phyloP scores from a whole-genome alignment of 345 rosid species.

The Eucalyptus pauciflora region DNA sequence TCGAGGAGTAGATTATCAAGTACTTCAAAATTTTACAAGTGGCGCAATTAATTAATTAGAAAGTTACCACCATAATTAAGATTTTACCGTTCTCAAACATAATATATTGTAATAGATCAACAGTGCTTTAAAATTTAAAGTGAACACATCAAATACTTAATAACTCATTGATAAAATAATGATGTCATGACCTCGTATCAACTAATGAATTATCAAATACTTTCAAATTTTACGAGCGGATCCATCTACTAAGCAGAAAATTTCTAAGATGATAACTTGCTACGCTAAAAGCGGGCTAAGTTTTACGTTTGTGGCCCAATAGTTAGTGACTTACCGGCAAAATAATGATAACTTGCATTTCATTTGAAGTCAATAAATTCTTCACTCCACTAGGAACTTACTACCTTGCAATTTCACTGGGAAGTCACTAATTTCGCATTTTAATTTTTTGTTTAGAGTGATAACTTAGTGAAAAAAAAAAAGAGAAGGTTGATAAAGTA shows the following conservation, averaged over 20 bases:
- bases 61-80: not conserved
- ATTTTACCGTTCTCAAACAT: not conserved
- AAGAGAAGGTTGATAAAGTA: not conserved
- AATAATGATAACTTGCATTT: not conserved
- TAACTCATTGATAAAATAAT: no score
- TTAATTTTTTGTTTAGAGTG: not conserved
- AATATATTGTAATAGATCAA: not conserved
- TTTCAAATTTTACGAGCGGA: not conserved
- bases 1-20: not conserved
- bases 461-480: not conserved
- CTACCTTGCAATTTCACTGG: not conserved
- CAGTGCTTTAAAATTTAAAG: not conserved
- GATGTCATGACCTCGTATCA: not conserved
- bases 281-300: not conserved
- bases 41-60: not conserved
- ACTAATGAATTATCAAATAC: not conserved
- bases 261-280: not conserved
- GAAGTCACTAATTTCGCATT: not conserved
- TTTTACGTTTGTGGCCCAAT: not conserved
- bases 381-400: not conserved
- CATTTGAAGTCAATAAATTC: not conserved
- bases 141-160: not conserved
- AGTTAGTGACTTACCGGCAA: not conserved
- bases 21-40: not conserved
- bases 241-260: not conserved